A percentile compares a stretch with the other conserved stretches of the same genome.
phyloP scores from a whole-genome alignment of 2,329 filamentous ascomycete species.

The Aureobasidium sp. region DNA sequence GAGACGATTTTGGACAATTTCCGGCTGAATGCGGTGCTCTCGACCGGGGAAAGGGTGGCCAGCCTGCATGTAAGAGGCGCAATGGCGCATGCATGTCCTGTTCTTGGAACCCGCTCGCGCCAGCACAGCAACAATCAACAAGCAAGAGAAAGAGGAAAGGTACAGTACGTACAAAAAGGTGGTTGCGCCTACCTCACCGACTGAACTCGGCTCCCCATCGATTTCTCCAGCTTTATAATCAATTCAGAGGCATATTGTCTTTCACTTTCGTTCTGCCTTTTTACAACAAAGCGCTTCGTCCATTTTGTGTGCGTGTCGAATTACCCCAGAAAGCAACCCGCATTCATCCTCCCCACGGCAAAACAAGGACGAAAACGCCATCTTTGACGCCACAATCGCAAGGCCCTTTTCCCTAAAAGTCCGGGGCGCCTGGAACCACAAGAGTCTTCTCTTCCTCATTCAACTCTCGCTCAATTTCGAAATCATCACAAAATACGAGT shows the following conservation, averaged over 20 bases:
- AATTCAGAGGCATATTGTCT: background rate
- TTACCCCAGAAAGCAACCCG: background rate
- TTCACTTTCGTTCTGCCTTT: background rate
- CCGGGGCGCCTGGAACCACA: background rate
- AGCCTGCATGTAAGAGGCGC: background rate
- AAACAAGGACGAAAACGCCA: background rate
- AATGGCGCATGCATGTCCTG: slow-evolving; percentile 1
- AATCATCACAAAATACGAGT: background rate
- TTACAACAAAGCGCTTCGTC: background rate
- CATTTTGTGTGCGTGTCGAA: background rate
- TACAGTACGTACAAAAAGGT: slow-evolving; percentile 7
- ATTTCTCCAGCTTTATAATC: background rate
- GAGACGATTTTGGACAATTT: background rate
- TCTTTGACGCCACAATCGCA: background rate
- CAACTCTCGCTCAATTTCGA: background rate
- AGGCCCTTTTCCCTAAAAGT: background rate
- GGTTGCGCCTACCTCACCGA: background rate
- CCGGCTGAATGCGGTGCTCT: slow-evolving; percentile 7
- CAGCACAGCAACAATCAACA: slow-evolving; percentile 5
- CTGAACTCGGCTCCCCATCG: background rate
- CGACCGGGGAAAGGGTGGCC: background rate
- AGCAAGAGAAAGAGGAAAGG: background rate
- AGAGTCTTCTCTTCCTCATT: background rate
- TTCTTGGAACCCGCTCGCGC: background rate
- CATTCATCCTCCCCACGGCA: background rate